phyloP scores from a whole-genome alignment of 352 stramenopile species.

The Phytophthora pisi region DNA sequence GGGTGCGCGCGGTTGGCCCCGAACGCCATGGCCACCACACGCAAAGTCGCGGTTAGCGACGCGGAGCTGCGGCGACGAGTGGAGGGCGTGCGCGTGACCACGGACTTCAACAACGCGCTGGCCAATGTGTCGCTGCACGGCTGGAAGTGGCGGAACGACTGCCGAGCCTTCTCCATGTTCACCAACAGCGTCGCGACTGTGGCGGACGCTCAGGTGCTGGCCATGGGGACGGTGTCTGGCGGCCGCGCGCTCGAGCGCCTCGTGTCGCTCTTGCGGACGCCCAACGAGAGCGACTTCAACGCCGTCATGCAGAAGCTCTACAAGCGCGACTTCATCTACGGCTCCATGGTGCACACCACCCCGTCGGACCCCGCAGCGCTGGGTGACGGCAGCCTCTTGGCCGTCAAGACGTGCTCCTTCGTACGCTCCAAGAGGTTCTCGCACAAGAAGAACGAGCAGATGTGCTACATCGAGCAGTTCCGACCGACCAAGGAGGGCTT shows the following conservation, averaged over 20 bases:
- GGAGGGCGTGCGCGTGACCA: conserved; percentile 25
- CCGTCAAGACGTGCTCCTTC: conserved; percentile 46
- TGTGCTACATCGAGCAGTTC: conserved; percentile 47
- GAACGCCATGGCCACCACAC: conserved; percentile 1
- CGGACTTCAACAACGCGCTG: conserved; percentile 33
- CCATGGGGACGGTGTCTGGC: conserved; percentile 39
- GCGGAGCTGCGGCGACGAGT: conserved; percentile 38
- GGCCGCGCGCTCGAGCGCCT: conserved; percentile 28
- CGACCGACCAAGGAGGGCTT: conserved; percentile 40
- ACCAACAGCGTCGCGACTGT: conserved; percentile 22
- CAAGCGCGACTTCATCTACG: conserved; percentile 55
- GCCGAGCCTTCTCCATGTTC: conserved; percentile 37
- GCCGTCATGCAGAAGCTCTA: conserved; percentile 45
- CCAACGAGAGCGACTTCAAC: conserved; percentile 46
- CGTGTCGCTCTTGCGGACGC: conserved; percentile 26
- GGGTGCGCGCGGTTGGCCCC: conserved; percentile 13
- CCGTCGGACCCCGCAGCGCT: conserved; percentile 1
- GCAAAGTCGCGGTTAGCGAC: conserved; percentile 37
- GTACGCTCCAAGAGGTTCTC: conserved; percentile 34
- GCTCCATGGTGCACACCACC: conserved; percentile 42
- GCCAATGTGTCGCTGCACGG: conserved; percentile 35
- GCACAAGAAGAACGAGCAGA: conserved; percentile 48
- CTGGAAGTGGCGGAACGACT: conserved; percentile 47
- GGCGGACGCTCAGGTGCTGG: conserved; percentile 28
- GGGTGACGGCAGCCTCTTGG: conserved; percentile 19